These are phyloP conservation scores for Acrocalymma vagum DNA, from an alignment of 2,329 filamentous ascomycete species.

Conservation along the genomic window DNA sequence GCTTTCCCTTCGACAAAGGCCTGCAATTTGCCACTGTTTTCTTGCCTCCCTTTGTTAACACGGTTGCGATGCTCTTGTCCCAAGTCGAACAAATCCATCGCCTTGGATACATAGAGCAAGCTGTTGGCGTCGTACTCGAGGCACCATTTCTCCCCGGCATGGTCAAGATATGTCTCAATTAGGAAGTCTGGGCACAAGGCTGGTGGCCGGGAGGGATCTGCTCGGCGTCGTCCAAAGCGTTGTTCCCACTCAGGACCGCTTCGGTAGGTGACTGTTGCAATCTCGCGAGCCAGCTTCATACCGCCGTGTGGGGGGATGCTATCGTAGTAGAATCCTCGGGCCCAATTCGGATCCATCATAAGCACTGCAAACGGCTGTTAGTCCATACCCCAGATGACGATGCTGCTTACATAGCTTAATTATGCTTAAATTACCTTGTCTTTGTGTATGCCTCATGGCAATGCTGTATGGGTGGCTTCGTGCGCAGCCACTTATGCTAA, in stretches of 20 bases:
- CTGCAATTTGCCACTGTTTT: slow-evolving; percentile 67
- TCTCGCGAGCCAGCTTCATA: slow-evolving; percentile 97
- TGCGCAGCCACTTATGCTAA: slow-evolving; percentile 92
- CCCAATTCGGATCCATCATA: slow-evolving; percentile 99
- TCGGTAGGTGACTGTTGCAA: slow-evolving; percentile 96
- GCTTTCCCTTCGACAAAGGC: slow-evolving; percentile 47
- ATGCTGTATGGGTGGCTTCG: slow-evolving; percentile 97
- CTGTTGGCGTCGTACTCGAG: slow-evolving; percentile 97
- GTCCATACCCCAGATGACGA: neutral
- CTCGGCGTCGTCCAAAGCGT: slow-evolving; percentile 86
- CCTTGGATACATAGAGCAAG: slow-evolving; percentile 94
- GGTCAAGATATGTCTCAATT: slow-evolving; percentile 97
- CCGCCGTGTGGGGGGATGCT: slow-evolving; percentile 89
- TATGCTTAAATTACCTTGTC: slow-evolving; percentile 65
- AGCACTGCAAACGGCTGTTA: slow-evolving; percentile 65
- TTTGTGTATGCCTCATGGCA: slow-evolving; percentile 96
- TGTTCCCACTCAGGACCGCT: slow-evolving; percentile 98
- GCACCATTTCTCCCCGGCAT: slow-evolving; percentile 98
- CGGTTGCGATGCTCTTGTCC: slow-evolving; percentile 74
- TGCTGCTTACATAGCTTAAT: neutral
- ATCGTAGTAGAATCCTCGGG: slow-evolving; percentile 87
- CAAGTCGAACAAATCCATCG: slow-evolving; percentile 98
- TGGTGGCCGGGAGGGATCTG: slow-evolving; percentile 85
- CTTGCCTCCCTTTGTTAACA: slow-evolving; percentile 68
- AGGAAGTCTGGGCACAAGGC: slow-evolving; percentile 97